Percentiles rank a stretch among this genome's conserved stretches.
Evolutionary conservation across 352 stramenopile species (phyloP).

Genomic region (Phytophthora pistaciae): DNA sequence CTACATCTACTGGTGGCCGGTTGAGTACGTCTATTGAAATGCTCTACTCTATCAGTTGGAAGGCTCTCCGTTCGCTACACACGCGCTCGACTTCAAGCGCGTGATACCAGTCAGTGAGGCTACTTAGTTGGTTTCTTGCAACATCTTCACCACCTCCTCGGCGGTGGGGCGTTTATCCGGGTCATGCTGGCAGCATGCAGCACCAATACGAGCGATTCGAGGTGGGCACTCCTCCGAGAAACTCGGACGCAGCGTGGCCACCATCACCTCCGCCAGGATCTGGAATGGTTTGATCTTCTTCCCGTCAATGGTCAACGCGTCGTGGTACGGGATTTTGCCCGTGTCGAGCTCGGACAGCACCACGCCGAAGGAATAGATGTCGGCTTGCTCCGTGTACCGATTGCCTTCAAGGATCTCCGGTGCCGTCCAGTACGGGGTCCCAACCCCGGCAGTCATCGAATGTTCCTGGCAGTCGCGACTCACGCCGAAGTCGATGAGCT

Average conservation of each 20-base stretch:
- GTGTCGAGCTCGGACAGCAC: conserved; percentile 44
- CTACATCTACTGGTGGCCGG: background rate
- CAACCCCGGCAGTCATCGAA: conserved; percentile 28
- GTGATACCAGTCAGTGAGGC: background rate
- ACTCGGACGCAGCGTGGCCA: background rate
- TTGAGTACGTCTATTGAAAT: no score
- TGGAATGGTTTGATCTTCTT: conserved; percentile 41
- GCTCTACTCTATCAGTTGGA: background rate
- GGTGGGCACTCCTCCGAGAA: background rate
- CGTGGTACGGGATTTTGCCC: conserved; percentile 33
- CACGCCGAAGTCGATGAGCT: conserved; percentile 54
- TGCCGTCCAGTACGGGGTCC: conserved; percentile 37
- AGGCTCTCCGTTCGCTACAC: no score
- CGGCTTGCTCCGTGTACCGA: conserved; percentile 25
- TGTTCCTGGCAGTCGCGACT: conserved; percentile 24
- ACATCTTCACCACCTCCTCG: background rate
- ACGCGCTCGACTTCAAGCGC: no score
- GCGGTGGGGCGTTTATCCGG: background rate
- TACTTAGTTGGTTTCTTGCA: background rate
- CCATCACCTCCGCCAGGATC: conserved; percentile 29
- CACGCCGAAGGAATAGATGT: conserved; percentile 39
- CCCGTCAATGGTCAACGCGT: conserved; percentile 21
- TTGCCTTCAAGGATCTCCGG: conserved; percentile 37
- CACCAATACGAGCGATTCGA: background rate
- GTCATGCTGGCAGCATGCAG: background rate